These are phyloP conservation scores for Limnanthes douglasii DNA, from an alignment of 345 rosid species.

Conservation along the genomic window DNA sequence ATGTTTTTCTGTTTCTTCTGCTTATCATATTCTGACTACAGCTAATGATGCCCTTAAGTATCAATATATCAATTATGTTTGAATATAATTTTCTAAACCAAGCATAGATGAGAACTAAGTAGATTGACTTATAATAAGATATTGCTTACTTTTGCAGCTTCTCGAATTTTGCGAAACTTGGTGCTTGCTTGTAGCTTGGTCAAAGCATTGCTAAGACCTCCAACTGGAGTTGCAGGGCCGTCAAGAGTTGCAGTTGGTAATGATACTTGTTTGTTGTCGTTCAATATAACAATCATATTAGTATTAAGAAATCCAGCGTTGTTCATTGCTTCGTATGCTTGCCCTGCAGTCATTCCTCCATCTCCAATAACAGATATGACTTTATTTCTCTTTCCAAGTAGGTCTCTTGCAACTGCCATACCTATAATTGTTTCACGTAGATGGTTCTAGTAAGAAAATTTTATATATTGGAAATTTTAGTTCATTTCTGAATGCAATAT, in stretches of 20 bases:
- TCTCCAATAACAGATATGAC: constrained; percentile 67
- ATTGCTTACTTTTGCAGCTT: constrained; percentile 70
- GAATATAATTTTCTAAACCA: too few relatives aligned
- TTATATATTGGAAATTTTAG: too few relatives aligned
- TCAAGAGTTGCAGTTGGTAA: constrained; percentile 64
- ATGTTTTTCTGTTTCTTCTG: too few relatives aligned
- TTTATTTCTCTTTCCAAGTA: constrained; percentile 67
- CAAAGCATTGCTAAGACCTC: constrained; percentile 62
- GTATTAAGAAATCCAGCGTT: constrained; percentile 89
- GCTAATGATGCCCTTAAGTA: too few relatives aligned
- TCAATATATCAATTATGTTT: too few relatives aligned
- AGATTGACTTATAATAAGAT: too few relatives aligned
- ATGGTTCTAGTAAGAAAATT: too few relatives aligned
- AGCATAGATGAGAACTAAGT: too few relatives aligned
- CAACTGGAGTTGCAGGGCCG: constrained; percentile 61
- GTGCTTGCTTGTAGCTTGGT: constrained; percentile 86
- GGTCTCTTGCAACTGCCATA: constrained; percentile 85
- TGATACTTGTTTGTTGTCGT: constrained; percentile 70
- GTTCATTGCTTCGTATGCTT: constrained; percentile 92
- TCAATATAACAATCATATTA: constrained; percentile 76
- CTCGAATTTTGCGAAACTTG: constrained; percentile 68
- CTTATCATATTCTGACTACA: too few relatives aligned
- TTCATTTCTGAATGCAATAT: too few relatives aligned
- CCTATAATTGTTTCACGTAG: too few relatives aligned
- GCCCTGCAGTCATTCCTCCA: constrained; percentile 78